phyloP scores from a whole-genome alignment of 306 rosid species.

The Prunus salicina region DNA sequence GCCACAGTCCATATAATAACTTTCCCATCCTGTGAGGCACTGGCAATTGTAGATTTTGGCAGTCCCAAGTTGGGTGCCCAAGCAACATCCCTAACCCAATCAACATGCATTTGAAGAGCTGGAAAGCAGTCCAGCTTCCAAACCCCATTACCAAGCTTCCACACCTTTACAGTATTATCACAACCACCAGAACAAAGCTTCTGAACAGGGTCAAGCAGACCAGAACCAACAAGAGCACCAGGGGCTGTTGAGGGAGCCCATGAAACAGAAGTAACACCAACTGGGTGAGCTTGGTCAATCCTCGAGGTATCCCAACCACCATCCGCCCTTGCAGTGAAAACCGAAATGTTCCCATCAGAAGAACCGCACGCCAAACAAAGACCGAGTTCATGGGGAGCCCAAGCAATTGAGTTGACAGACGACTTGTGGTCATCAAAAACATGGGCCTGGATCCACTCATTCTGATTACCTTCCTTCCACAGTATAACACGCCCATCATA shows the following conservation, averaged over 20 bases:
- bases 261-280: conserved; percentile 86
- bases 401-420: conserved; percentile 74
- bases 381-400: conserved; percentile 85
- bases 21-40: conserved; percentile 79
- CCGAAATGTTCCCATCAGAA: conserved; percentile 81
- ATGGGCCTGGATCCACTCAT: conserved; percentile 74
- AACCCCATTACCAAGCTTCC: conserved; percentile 62
- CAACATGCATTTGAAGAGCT: conserved; percentile 76
- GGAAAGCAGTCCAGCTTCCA: conserved; percentile 95
- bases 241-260: conserved; percentile 91
- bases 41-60: conserved; percentile 79
- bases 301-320: conserved; percentile 79
- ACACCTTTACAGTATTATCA: conserved; percentile 78
- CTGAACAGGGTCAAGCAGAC: conserved; percentile 75
- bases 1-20: conserved; percentile 80
- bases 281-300: conserved; percentile 78
- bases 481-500: conserved; percentile 68
- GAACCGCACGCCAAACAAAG: conserved; percentile 83
- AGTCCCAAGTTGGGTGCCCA: conserved; percentile 94
- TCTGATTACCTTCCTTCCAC: conserved; percentile 86
- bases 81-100: conserved; percentile 89
- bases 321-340: conserved; percentile 64
- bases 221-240: conserved; percentile 70
- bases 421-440: conserved; percentile 71
- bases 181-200: conserved; percentile 90